These are phyloP conservation scores for Xylaria sp. DNA, from an alignment of 2,329 filamentous ascomycete genomes.

Conservation along the genomic window DNA sequence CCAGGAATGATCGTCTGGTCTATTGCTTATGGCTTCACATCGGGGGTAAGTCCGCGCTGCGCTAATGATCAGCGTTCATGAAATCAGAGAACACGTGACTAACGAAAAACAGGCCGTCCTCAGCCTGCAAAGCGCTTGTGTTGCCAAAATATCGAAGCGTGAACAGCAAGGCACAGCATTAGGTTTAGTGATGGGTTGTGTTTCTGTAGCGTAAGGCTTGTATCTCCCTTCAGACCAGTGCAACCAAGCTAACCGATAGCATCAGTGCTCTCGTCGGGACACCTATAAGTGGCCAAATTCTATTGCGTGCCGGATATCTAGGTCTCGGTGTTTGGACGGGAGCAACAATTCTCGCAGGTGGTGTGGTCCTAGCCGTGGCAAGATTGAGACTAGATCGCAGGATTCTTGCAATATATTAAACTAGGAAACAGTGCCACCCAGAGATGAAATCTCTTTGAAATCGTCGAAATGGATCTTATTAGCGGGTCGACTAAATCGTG, in stretches of 20 bases:
- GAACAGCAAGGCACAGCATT: conserved; percentile 56
- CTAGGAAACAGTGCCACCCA: background rate
- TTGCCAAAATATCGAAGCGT: conserved; percentile 54
- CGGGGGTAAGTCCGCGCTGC: conserved; percentile 51
- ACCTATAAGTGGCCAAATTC: conserved; percentile 56
- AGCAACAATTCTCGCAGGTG: conserved; percentile 50
- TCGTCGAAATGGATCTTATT: background rate
- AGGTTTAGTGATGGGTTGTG: conserved; percentile 55
- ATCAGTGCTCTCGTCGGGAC: conserved; percentile 54
- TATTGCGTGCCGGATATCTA: conserved; percentile 54
- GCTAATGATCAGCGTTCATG: background rate
- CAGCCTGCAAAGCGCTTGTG: conserved; percentile 59
- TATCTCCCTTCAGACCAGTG: background rate
- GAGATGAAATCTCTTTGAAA: background rate
- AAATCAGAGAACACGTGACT: background rate
- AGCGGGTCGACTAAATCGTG: no score
- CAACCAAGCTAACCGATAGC: background rate
- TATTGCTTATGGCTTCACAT: conserved; percentile 58
- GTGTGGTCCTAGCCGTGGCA: conserved; percentile 37
- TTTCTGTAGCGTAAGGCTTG: conserved; percentile 55
- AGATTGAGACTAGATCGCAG: conserved; percentile 33
- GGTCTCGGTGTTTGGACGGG: conserved; percentile 54
- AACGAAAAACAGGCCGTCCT: conserved; percentile 54
- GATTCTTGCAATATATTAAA: conserved; percentile 32
- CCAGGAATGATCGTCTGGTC: conserved; percentile 58